Conservation (phyloP, 2,329 filamentous ascomycete species). For the Arthrobotrys sphaeroides region DNA sequence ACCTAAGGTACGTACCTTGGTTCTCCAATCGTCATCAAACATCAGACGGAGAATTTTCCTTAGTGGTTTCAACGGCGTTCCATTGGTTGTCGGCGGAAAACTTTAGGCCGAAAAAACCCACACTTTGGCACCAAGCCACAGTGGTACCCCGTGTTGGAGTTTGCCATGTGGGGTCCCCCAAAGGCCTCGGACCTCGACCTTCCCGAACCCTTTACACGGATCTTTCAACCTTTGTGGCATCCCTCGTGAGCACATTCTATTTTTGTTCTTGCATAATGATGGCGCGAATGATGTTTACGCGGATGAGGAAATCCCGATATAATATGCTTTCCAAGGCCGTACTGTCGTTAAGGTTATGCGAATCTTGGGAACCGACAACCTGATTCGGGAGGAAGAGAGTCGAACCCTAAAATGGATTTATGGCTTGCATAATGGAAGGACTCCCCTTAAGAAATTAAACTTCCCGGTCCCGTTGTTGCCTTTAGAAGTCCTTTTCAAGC, state of each 20-base stretch:
- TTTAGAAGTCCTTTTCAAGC: not conserved
- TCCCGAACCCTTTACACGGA: not conserved
- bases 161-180: not conserved
- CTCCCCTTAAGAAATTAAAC: not conserved
- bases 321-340: not conserved
- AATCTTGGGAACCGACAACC: not conserved
- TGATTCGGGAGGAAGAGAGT: not conserved
- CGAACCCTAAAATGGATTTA: not conserved
- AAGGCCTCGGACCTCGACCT: not conserved
- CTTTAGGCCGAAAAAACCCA: not conserved
- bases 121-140: not conserved
- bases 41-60: conserved; percentile 1
- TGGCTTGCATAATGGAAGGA: not conserved
- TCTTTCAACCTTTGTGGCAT: not conserved
- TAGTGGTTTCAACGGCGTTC: conserved; percentile 16
- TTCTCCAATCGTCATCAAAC: not conserved
- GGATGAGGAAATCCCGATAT: not conserved
- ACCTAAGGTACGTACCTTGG: too few relatives aligned
- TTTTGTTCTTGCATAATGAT: not conserved
- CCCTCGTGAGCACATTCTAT: conserved; percentile 11
- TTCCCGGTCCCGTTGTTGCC: not conserved
- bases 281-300: not conserved
- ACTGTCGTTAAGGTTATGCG: not conserved
- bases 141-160: not conserved
- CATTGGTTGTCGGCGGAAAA: not conserved